Base-by-base conservation (phyloP, 257 asterid species). In the Mitragyna speciosa region DNA sequence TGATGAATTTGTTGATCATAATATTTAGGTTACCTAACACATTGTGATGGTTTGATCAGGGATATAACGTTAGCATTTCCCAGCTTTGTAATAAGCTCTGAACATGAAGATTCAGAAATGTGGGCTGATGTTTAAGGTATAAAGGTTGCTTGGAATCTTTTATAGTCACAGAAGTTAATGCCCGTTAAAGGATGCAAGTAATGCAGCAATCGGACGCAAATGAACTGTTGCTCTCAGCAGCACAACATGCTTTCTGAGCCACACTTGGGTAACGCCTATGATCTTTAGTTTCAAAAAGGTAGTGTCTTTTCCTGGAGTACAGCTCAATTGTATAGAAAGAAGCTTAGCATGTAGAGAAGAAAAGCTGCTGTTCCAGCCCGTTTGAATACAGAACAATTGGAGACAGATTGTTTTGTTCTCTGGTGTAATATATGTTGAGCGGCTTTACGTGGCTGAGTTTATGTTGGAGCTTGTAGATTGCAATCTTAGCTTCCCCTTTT, bases 61-160 rank as follows among this genome's bases (percentile, higher is more conserved):
- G 97, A 93, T 73, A 89, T 92, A 81, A 87, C 98, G 28, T 75
- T 91, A 64, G 91, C 95, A 67, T 93, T 93, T 81, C 98, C 98
- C 22, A 93, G 98, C 88, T 92, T 92, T 66, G 94, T 92, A 75
- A 76, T 85, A 43, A 75, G 70, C 78, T 81, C 91, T 48, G 97
- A 92, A 80, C 81, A 84, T 7, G 96, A 91, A 69, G 96, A 92
- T 80, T 87, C 84, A 39, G 94, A 92, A 7, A 43, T 87, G 43
- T 90, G 72, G 87, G 65, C 77, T 70, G 69, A 58, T 45, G 30
- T 24, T 24, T 58, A 73, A 56, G 39, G 49, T n/a, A 79, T 59
- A 48, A 39, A 36, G 16, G 36, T 26, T 28, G 20, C 54, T 24
- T 16, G 2, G 17, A 59, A 72, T 47, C 67, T 59, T 31, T 2